These are phyloP conservation scores for Yamadazyma jaroonii DNA, from an alignment of 1,139 yeast species.

Conservation along the genomic window DNA sequence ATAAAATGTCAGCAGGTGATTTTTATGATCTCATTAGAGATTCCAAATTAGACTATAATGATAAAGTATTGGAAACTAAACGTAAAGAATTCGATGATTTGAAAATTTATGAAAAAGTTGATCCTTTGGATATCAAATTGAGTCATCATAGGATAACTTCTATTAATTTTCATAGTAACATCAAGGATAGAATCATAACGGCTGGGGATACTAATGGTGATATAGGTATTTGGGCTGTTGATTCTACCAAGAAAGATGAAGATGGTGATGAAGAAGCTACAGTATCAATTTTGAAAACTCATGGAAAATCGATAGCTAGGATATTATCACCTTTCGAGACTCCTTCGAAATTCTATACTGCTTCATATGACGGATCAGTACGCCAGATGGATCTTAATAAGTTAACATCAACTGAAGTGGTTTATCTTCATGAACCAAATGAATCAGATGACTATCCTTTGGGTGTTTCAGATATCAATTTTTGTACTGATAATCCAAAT, in stretches of 20 bases:
- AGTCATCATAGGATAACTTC: conserved; percentile 74
- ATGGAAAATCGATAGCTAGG: conserved; percentile 69
- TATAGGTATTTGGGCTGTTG: conserved; percentile 87
- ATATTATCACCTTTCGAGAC: conserved; percentile 52
- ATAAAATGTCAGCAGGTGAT: conserved; percentile 73
- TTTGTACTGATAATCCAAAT: conserved; percentile 44
- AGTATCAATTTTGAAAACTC: conserved; percentile 64
- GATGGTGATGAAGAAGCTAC: conserved; percentile 49
- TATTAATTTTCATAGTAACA: conserved; percentile 72
- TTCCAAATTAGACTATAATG: conserved; percentile 21
- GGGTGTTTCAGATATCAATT: conserved; percentile 64
- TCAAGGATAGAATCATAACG: conserved; percentile 57
- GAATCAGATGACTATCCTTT: conserved; percentile 32
- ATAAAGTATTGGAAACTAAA: conserved; percentile 40
- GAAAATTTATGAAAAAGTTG: conserved; percentile 51
- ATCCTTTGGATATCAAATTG: conserved; percentile 69
- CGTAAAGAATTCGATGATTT: conserved; percentile 54
- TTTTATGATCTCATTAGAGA: conserved; percentile 55
- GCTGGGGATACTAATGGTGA: conserved; percentile 90
- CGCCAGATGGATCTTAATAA: conserved; percentile 66
- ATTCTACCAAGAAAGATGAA: conserved; percentile 22
- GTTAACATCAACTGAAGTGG: conserved; percentile 56
- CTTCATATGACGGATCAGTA: conserved; percentile 86
- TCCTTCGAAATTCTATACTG: conserved; percentile 58
- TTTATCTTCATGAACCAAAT: conserved; percentile 51